These are phyloP conservation scores for Solanum appendiculatum DNA, from an alignment of 257 asterid species.

Conservation along the genomic window DNA sequence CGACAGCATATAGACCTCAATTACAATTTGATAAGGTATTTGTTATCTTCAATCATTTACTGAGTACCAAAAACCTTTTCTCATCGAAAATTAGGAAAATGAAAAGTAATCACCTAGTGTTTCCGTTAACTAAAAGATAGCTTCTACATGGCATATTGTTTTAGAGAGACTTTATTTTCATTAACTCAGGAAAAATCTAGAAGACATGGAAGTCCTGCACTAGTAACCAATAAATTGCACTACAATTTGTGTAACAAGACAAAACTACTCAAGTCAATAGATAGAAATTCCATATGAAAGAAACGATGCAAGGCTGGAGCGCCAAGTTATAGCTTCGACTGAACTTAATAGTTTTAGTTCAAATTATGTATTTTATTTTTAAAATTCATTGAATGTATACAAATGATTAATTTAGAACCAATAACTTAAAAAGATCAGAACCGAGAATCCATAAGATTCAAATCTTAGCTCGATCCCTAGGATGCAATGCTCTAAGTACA, in stretches of 20 bases:
- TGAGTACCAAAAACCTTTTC: rapidly evolving
- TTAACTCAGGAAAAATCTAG: not conserved
- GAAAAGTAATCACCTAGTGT: not conserved
- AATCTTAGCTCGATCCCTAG: not conserved
- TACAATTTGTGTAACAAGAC: not conserved
- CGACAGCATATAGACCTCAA: too few relatives aligned
- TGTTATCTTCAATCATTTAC: not conserved
- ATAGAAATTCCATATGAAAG: not conserved
- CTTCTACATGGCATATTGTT: not conserved
- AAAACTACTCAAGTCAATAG: not conserved
- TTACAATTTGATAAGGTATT: too few relatives aligned
- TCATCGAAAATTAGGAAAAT: not conserved
- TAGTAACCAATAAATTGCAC: not conserved
- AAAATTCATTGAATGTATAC: not conserved
- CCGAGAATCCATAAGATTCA: not conserved
- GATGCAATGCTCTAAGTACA: not conserved
- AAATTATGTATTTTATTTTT: not conserved
- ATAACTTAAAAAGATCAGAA: not conserved
- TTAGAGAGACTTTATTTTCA: too few relatives aligned
- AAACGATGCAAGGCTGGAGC: not conserved
- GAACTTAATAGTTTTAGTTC: not conserved
- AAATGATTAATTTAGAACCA: not conserved
- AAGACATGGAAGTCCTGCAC: not conserved
- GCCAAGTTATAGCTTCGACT: not conserved
- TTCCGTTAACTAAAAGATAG: not conserved